Percentiles rank a stretch among this genome's conserved stretches.
Evolutionary conservation across 2,329 filamentous ascomycete genomes (phyloP).

Genomic region (Aciculosporium take): DNA sequence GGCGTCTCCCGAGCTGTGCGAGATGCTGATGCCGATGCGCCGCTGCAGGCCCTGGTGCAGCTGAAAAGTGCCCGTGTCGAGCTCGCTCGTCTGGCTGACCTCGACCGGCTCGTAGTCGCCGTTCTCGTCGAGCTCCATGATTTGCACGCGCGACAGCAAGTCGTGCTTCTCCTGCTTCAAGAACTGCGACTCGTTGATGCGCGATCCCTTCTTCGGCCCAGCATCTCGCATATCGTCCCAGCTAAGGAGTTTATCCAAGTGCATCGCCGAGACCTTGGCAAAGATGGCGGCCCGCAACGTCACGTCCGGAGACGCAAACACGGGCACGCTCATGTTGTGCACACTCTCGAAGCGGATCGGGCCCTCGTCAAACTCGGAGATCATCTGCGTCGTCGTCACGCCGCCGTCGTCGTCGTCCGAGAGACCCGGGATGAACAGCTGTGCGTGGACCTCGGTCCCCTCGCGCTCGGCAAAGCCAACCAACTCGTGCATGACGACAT

Average conservation of each 20-base stretch:
- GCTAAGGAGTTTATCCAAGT: conserved; percentile 90
- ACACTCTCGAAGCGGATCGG: conserved; percentile 92
- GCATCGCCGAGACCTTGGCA: conserved; percentile 80
- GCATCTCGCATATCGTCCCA: conserved; percentile 97
- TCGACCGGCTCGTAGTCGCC: conserved; percentile 89
- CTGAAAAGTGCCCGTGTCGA: conserved; percentile 85
- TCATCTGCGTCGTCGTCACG: conserved; percentile 89
- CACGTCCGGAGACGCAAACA: conserved; percentile 55
- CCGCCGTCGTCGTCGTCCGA: conserved; percentile 78
- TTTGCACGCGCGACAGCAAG: conserved; percentile 72
- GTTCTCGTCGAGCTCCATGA: conserved; percentile 81
- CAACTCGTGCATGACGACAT: conserved; percentile 95
- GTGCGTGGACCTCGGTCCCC: conserved; percentile 87
- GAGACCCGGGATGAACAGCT: conserved; percentile 87
- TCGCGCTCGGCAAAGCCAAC: conserved; percentile 90
- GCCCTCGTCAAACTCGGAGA: conserved; percentile 83
- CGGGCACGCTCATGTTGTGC: conserved; percentile 89
- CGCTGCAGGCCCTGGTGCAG: conserved; percentile 89
- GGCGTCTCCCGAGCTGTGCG: conserved; percentile 76
- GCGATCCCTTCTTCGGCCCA: conserved; percentile 45
- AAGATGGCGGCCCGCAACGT: conserved; percentile 80
- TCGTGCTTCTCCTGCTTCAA: conserved; percentile 90
- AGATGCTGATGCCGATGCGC: conserved; percentile 74
- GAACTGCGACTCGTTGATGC: conserved; percentile 84
- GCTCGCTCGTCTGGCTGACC: conserved; percentile 69